Evolutionary conservation across 2,329 filamentous ascomycete species (phyloP).

Genomic region (Aspergillus piperis): DNA sequence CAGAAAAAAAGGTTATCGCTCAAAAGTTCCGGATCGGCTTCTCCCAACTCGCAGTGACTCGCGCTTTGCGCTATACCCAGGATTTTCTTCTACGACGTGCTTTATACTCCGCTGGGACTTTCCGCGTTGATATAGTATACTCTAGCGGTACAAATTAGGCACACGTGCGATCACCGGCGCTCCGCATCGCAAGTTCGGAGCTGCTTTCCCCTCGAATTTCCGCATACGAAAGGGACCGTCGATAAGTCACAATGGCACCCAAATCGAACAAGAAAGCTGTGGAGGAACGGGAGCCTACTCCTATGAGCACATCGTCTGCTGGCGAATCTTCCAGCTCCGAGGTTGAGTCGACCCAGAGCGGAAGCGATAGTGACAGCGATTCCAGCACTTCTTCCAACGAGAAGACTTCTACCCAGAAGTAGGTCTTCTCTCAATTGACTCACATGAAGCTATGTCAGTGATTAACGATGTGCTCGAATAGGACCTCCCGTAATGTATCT

Average conservation of each 20-base stretch:
- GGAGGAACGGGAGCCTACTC: slow-evolving; percentile 18
- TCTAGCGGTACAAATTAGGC: neutral
- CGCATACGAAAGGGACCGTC: neutral
- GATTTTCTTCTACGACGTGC: neutral
- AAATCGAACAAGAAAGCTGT: slow-evolving; percentile 25
- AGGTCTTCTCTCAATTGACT: neutral
- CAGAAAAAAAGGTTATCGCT: slow-evolving; percentile 40
- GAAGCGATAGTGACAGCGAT: slow-evolving; percentile 19
- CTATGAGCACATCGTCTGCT: slow-evolving; percentile 18
- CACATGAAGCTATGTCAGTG: neutral
- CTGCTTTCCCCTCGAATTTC: neutral
- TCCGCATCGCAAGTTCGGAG: slow-evolving; percentile 14
- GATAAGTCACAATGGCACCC: slow-evolving; percentile 25
- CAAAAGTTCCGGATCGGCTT: slow-evolving; percentile 12
- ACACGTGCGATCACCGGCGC: slow-evolving; percentile 1
- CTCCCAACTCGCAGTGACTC: slow-evolving; percentile 11
- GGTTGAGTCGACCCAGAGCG: slow-evolving; percentile 11
- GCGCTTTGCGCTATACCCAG: neutral
- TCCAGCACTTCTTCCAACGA: slow-evolving; percentile 4
- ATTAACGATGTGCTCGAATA: slow-evolving; percentile 1
- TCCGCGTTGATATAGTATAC: neutral
- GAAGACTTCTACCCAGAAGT: neutral
- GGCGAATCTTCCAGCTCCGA: slow-evolving; percentile 12
- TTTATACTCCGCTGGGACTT: neutral
- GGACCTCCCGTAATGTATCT: slow-evolving; percentile 15